Conservation (phyloP, 2,329 filamentous ascomycete species). For the Chaetomium strumarium region DNA sequence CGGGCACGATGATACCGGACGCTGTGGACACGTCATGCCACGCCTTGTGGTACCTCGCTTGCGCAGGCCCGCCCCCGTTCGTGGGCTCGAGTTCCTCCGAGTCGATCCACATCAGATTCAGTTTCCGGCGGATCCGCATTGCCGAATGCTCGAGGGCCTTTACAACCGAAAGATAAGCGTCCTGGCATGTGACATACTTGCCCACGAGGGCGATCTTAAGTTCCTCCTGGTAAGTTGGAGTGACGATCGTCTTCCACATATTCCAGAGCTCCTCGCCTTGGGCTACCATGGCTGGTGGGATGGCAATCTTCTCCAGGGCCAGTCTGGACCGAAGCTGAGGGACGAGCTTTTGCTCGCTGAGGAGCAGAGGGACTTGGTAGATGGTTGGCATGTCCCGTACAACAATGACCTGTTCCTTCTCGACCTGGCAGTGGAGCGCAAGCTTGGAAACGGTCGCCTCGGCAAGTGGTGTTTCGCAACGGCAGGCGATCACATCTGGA, state of each 20-base stretch:
- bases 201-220: constrained; percentile 84
- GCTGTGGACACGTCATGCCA: constrained; percentile 76
- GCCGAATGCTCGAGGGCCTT: constrained; percentile 88
- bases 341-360: constrained; percentile 74
- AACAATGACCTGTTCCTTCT: constrained; percentile 77
- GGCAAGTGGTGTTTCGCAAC: constrained; percentile 73
- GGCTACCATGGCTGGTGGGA: constrained; percentile 47
- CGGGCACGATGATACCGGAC: constrained; percentile 60
- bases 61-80: constrained; percentile 50
- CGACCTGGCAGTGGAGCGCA: constrained; percentile 81
- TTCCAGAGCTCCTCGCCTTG: constrained; percentile 69
- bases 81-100: constrained; percentile 73
- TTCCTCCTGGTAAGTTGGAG: constrained; percentile 60
- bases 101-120: constrained; percentile 81
- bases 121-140: constrained; percentile 75
- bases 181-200: constrained; percentile 81
- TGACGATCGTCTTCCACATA: constrained; percentile 66
- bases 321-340: constrained; percentile 60
- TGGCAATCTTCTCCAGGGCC: constrained; percentile 52
- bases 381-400: constrained; percentile 85
- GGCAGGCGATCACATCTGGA: constrained; percentile 78
- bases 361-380: constrained; percentile 91
- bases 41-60: constrained; percentile 73
- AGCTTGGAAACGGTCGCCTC: constrained; percentile 76
- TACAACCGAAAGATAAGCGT: constrained; percentile 70